Base-by-base conservation (phyloP, 768 basidiomycete genomes). In the Pleurotus tuber-regium region DNA sequence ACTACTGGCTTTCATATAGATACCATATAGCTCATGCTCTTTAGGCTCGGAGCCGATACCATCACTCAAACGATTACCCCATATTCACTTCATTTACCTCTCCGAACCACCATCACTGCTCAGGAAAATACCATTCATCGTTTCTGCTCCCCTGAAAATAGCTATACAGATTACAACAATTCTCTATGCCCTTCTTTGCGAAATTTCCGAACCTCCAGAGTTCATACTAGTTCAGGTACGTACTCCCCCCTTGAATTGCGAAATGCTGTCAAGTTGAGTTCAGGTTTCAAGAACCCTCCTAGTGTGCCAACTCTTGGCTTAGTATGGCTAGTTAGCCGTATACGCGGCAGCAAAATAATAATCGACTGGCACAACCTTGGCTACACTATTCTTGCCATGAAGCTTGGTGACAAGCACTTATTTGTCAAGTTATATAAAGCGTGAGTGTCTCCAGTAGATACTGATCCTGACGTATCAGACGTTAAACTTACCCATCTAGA, bases 301-400 rank as follows among this genome's bases (percentile, higher is more conserved):
- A 90, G 89, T 54, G 94, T 99, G 30, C 97, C 97, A 1, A 95
- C 95, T 0, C 79, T 99, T 14, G 85, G 86, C 2, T 71, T 98
- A 16, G 92, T 90, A 2, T 89, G 89, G 76, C 66, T 93, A 23
- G 83, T 86, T 1, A 79, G 80, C 18, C 63, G 71, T 16, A 60
- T 92, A 12, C 77, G 83, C 14, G 86, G 89, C 2, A 87, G 86
- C 57, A 92, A 89, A 60, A 74, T 99, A 57, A 89, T 99, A 54
- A 94, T 99, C 50, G 97, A 99, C 70, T 99, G 97, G 97, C 97
- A 99, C 65, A 99, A 99, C 66, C 80, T 96, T 21, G 97, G 97
- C 14, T 94, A 92, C 65, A 96, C 85, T 56, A 93, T 98, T 40
- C 80, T 99, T 42, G 88, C 87, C 1, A 67, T 99, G 57, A 87